These are phyloP conservation scores for Metarhizium album DNA, from an alignment of 2,329 filamentous ascomycete genomes.

Conservation along the genomic window DNA sequence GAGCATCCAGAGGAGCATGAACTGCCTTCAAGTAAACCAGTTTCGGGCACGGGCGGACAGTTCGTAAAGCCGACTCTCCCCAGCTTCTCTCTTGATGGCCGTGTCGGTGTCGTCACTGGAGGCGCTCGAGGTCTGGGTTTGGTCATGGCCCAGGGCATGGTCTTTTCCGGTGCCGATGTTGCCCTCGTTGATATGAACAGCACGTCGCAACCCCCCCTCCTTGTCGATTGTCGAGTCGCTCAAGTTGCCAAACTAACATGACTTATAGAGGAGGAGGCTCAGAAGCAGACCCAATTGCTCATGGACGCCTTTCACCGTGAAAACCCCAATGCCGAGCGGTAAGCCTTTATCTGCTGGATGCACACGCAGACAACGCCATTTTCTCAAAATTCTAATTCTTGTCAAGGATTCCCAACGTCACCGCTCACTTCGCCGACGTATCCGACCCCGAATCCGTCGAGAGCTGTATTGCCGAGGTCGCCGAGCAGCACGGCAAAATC, in stretches of 20 bases:
- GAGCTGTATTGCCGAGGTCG: conserved; percentile 53
- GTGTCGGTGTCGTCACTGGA: conserved; percentile 77
- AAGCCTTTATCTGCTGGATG: too few species aligned
- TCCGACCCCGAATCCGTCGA: conserved; percentile 71
- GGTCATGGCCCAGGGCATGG: conserved; percentile 86
- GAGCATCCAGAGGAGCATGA: conserved; percentile 68
- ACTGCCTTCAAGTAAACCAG: conserved; percentile 58
- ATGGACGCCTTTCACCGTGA: conserved; percentile 67
- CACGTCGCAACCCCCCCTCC: conserved; percentile 20
- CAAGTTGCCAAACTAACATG: not conserved
- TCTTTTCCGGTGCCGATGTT: conserved; percentile 77
- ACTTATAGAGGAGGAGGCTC: conserved; percentile 64
- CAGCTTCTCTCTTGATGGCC: conserved; percentile 76
- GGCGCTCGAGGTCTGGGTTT: conserved; percentile 81
- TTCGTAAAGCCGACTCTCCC: conserved; percentile 80
- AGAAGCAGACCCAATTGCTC: conserved; percentile 63
- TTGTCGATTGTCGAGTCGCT: not conserved
- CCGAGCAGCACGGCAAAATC: conserved; percentile 59
- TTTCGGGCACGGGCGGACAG: conserved; percentile 65
- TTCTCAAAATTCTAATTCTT: not conserved
- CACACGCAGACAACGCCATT: too few species aligned
- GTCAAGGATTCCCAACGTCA: conserved; percentile 63
- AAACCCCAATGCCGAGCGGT: conserved; percentile 65
- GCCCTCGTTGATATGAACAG: conserved; percentile 92
- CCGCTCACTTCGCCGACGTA: conserved; percentile 84